Evolutionary conservation across 768 basidiomycete species (phyloP), one percentile per base, ranked within the genome.

Genomic region (Suillus occidentalis): DNA sequence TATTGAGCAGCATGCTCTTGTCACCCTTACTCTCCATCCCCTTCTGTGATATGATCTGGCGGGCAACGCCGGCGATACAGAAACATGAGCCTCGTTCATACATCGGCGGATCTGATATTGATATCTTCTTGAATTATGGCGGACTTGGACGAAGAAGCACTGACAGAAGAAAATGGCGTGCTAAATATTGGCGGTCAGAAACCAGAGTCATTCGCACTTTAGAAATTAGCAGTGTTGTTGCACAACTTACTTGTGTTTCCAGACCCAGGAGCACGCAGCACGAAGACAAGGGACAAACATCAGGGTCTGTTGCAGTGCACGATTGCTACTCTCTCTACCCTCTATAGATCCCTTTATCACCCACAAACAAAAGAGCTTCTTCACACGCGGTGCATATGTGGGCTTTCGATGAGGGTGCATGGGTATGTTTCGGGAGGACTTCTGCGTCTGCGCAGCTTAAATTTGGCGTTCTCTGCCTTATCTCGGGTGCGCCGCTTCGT

Each of bases 71-170:
- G 34, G 75, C 20, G 86, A 87, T 36, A 36, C 79, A 2, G 89
- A 79, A n/a, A 90, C 72, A 65, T 91, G 93, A 0, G 86, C 83
- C 68, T 91, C 89, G 69, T 91, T 91, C 90, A 52, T 82, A 76
- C 0, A 74, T 62, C 12, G 75, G 74, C 0, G 90, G 86, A 60
- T 91, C 90, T 22, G 90, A 89, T 58, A 90, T 79, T 79, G 20
- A 78, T 76, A 39, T 77, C 79, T 49, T 68, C 16, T 36, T 36
- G 14, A 36, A 72, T 70, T 16, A 64, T 62, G 61, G 71, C 76
- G 73, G 58, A 80, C 18, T 47, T 58, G 50, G 62, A 80, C 70
- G 65, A 63, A 76, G 60, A 80, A 12, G 66, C 66, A 7, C 72
- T 71, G 0, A 75, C 76, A 22, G 66, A 63, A 3, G 76, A 71